phyloP scores from a whole-genome alignment of 129 eudicot species.

The Artemisia annua region DNA sequence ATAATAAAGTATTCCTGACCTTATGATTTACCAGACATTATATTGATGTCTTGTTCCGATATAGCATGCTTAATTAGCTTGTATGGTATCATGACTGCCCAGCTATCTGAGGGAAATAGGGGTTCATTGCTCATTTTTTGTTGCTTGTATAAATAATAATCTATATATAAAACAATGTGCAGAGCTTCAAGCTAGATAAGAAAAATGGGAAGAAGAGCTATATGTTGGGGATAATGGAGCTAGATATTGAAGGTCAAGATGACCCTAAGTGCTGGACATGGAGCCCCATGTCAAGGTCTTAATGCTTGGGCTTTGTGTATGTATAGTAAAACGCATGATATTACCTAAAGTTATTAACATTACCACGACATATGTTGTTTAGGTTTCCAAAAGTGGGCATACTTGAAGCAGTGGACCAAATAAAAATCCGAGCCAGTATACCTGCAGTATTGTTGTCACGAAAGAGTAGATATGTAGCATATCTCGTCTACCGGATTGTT shows the following conservation, averaged over 20 bases:
- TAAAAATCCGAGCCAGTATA: conserved; percentile 34
- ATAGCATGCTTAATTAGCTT: too few relatives aligned
- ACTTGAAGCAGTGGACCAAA: conserved; percentile 34
- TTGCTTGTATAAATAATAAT: too few relatives aligned
- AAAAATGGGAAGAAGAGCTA: conserved; percentile 49
- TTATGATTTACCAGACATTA: too few relatives aligned
- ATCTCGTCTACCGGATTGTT: conserved; percentile 32
- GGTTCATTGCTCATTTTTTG: too few relatives aligned
- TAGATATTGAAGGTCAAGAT: conserved; percentile 36
- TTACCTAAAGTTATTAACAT: background rate
- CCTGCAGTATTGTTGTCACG: conserved; percentile 31
- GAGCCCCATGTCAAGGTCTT: conserved; percentile 44
- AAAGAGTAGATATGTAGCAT: conserved; percentile 34
- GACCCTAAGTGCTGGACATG: conserved; percentile 39
- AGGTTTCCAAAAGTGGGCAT: conserved; percentile 43
- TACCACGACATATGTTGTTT: background rate
- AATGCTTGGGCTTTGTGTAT: conserved; percentile 1
- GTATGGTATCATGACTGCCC: too few relatives aligned
- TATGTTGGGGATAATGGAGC: conserved; percentile 41
- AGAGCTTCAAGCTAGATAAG: conserved; percentile 43
- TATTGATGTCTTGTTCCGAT: too few relatives aligned
- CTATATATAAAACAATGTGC: background rate
- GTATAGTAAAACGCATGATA: background rate
- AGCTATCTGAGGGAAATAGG: too few relatives aligned
- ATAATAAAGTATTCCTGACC: too few relatives aligned